Base-by-base conservation (phyloP, 164 flowering plant genomes). In the Tinospora cordifolia region DNA sequence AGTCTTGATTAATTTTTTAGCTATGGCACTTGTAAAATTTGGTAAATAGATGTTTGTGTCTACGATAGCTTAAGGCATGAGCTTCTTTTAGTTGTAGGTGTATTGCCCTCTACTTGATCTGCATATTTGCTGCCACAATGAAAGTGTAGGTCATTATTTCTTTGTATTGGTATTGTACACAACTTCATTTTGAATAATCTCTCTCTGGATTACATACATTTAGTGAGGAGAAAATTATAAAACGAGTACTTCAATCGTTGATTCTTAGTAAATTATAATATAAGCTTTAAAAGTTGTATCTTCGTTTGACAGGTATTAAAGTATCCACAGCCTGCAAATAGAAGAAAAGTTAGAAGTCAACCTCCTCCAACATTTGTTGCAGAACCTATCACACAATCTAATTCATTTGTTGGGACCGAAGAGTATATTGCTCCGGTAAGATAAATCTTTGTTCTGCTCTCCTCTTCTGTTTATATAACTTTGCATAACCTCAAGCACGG, bases 341-440 rank as follows among this genome's bases (percentile, higher is more conserved):
- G 83, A 38, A 80, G 88, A 79, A 87, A 82, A 75, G 88, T 93
- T 2, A 83, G 80, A 70, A 86, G 75, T 75, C 88, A 76, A 74
- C 88, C 86, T 14, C 95, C 86, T 46, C 98, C 96, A 70, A 79
- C 75, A 26, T 90, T 94, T 84, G 84, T 91, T 74, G 96, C 98
- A 71, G 97, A 91, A 74, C 98, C 98, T 34, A 69, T 67, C 57
- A 75, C 90, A 40, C 93, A 87, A 34, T 91, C 98, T 69, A 91
- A 94, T 84, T 94, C 98, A 34, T 94, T 94, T 81, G 98, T 94
- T 69, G 98, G 98, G 66, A 94, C 98, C 21, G 98, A 94, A 84
- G 98, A 91, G 77, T 94, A 94, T 75, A 94, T 94, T 83, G 93
- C 98, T 79, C 98, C 98, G 74, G 98, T 94, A 88, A 70, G 87